Percentiles rank a stretch among this genome's conserved stretches.
phyloP scores from a whole-genome alignment of 164 flowering plant genomes.

The Saururus chinensis region DNA sequence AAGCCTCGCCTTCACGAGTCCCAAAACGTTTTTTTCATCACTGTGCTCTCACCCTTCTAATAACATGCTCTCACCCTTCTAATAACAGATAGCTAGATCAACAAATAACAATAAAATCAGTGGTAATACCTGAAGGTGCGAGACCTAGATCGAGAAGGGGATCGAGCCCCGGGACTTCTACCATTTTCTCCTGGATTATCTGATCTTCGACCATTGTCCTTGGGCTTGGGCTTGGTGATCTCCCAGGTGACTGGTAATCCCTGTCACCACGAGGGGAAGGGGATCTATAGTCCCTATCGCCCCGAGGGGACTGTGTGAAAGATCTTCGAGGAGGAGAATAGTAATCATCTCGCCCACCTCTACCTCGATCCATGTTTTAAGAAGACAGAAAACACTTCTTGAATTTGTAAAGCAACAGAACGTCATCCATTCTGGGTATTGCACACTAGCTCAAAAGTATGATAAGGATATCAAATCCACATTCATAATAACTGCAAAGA shows the following conservation, averaged over 20 bases:
- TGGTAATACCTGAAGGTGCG: conserved; percentile 28
- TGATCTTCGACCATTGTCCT: conserved; percentile 17
- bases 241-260: conserved; percentile 11
- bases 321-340: conserved; percentile 27
- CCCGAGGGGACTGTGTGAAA: conserved; percentile 20
- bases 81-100: background rate
- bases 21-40: background rate
- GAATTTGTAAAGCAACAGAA: background rate
- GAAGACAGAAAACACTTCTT: background rate
- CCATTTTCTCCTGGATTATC: conserved; percentile 2
- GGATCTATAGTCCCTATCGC: conserved; percentile 7
- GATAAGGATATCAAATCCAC: background rate
- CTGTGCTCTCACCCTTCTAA: background rate
- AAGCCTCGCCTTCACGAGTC: no score
- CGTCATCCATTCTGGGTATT: background rate
- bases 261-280: conserved; percentile 9
- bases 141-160: conserved; percentile 21
- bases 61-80: background rate
- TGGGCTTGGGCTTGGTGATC: conserved; percentile 29
- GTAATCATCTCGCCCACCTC: conserved; percentile 24
- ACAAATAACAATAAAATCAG: background rate
- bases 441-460: background rate
- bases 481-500: background rate
- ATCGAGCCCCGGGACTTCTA: conserved; percentile 21
- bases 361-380: conserved; percentile 28